phyloP scores from a whole-genome alignment of 805 yeast species.

The Candida chilensis region DNA sequence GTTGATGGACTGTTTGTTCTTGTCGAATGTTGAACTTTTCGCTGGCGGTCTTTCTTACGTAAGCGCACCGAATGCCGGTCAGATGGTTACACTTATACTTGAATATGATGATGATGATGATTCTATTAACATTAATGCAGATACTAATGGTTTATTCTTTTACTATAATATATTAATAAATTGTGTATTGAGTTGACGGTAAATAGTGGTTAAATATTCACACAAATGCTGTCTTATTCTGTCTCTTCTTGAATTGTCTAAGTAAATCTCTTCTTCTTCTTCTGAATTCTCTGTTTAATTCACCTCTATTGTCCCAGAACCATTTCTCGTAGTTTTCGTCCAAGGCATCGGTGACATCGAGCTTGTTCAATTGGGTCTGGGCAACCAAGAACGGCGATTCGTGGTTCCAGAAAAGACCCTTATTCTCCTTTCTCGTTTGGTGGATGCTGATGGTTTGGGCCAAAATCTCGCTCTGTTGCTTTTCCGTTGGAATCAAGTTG shows the following conservation, averaged over 20 bases:
- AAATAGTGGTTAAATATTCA: no score
- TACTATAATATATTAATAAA: no score
- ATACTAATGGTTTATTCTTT: no score
- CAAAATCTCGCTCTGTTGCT: slow-evolving; percentile 14
- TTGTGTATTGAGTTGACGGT: no score
- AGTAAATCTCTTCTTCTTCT: slow-evolving; percentile 66
- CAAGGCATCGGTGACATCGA: slow-evolving; percentile 25
- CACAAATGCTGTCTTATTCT: no score
- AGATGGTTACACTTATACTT: no score
- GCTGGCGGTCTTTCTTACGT: no score
- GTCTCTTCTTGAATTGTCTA: slow-evolving; percentile 44
- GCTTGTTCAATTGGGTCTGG: slow-evolving; percentile 68
- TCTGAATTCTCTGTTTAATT: slow-evolving; percentile 67
- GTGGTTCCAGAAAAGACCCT: slow-evolving; percentile 75
- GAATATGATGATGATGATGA: no score
- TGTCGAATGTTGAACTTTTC: no score
- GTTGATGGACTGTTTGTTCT: no score
- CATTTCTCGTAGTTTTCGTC: slow-evolving; percentile 54
- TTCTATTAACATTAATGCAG: no score
- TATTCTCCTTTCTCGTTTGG: slow-evolving; percentile 18
- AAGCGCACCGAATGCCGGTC: no score
- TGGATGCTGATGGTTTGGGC: slow-evolving; percentile 11
- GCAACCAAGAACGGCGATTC: slow-evolving; percentile 84
- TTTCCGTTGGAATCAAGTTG: slow-evolving; percentile 4
- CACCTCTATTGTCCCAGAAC: slow-evolving; percentile 82